Percentiles rank a stretch among this genome's conserved stretches.
Conservation (phyloP, 2,329 filamentous ascomycete species). For the Aspergillus amoenus region DNA sequence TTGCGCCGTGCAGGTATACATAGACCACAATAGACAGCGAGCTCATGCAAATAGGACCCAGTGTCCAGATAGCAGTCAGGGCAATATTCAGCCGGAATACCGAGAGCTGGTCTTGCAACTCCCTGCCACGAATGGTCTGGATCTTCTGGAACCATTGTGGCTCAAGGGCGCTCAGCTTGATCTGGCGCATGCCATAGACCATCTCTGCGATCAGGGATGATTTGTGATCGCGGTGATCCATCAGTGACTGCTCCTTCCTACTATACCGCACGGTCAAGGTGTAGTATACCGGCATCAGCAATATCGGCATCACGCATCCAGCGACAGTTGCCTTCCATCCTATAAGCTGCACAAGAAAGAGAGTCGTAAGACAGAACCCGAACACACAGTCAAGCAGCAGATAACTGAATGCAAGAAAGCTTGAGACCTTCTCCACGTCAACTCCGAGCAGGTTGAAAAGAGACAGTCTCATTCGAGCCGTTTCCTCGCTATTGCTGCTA, state of each 20-base stretch:
- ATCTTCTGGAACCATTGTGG: slow-evolving; percentile 72
- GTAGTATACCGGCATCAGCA: too few relatives aligned
- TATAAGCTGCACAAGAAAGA: too few relatives aligned
- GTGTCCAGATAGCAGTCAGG: slow-evolving; percentile 60
- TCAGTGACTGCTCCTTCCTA: not conserved
- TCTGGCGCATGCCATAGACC: slow-evolving; percentile 74
- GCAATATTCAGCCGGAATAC: slow-evolving; percentile 61
- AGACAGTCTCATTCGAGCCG: too few relatives aligned
- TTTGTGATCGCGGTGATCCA: not conserved
- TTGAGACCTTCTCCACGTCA: too few relatives aligned
- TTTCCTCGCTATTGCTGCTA: too few relatives aligned
- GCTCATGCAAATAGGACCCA: slow-evolving; percentile 70
- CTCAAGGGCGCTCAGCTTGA: slow-evolving; percentile 77
- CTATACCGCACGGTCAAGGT: too few relatives aligned
- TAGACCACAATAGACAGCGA: slow-evolving; percentile 70
- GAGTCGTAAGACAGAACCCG: too few relatives aligned
- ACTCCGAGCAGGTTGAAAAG: too few relatives aligned
- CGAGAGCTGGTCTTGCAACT: slow-evolving; percentile 65
- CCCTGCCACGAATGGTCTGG: slow-evolving; percentile 59
- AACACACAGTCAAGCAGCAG: too few relatives aligned
- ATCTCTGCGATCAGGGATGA: slow-evolving; percentile 66
- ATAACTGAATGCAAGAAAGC: too few relatives aligned
- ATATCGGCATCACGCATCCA: too few relatives aligned
- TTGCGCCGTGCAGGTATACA: slow-evolving; percentile 59
- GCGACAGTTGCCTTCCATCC: too few relatives aligned